Conservation (phyloP, 2,329 filamentous ascomycete genomes). For the Stachybotrys echinatus region DNA sequence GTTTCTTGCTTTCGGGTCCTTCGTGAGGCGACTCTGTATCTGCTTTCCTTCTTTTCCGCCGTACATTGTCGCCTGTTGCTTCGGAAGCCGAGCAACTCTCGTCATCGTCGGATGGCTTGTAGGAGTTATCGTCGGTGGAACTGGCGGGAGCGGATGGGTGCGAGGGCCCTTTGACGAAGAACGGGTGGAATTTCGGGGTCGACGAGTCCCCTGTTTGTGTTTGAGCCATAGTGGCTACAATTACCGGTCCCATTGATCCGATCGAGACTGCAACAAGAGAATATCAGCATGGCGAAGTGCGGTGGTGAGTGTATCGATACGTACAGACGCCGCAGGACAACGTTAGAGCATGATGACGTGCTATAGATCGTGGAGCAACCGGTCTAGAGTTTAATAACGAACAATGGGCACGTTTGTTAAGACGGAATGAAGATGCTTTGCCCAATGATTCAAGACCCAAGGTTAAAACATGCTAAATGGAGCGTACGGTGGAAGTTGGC, state of each 20-base stretch:
- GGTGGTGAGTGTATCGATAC: neutral
- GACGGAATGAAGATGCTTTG: too few relatives aligned
- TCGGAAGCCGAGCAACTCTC: conserved; percentile 10
- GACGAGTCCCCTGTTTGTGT: conserved; percentile 27
- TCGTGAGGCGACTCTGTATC: conserved; percentile 16
- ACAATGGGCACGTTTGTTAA: too few relatives aligned
- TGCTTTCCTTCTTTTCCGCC: conserved; percentile 40
- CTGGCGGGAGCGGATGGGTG: neutral
- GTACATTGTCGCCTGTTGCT: conserved; percentile 20
- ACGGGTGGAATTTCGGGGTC: conserved; percentile 48
- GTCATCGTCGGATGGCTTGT: neutral
- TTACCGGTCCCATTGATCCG: conserved; percentile 35
- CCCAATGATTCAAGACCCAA: too few relatives aligned
- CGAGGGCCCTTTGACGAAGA: conserved; percentile 35
- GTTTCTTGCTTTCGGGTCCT: conserved; percentile 17
- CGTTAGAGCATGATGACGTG: too few relatives aligned
- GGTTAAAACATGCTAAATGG: too few relatives aligned
- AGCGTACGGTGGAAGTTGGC: neutral
- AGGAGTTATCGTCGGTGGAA: neutral
- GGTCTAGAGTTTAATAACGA: too few relatives aligned
- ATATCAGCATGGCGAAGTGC: neutral
- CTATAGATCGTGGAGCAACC: too few relatives aligned
- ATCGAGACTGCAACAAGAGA: neutral
- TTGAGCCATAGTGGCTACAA: conserved; percentile 39
- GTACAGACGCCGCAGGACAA: neutral